Evolutionary conservation across 2,329 filamentous ascomycete genomes (phyloP).

Genomic region (Ceratocystis albifundus): DNA sequence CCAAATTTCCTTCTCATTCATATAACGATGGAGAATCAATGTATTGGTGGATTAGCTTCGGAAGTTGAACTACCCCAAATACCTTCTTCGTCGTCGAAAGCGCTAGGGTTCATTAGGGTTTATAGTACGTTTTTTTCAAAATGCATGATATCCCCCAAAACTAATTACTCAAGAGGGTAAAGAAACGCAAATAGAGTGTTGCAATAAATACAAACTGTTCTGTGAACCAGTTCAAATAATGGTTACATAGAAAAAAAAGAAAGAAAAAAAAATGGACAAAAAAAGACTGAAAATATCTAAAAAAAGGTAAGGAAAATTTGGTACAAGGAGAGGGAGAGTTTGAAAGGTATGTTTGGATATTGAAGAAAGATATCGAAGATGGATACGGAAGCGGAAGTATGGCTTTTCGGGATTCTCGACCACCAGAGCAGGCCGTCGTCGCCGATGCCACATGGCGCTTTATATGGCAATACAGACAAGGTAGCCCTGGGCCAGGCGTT

Average conservation of each 20-base stretch:
- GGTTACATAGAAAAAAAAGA: background rate
- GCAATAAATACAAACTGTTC: background rate
- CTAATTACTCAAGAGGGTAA: background rate
- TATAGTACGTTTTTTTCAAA: background rate
- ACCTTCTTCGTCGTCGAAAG: background rate
- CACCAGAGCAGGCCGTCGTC: too few relatives aligned
- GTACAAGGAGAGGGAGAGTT: slow-evolving; percentile 6
- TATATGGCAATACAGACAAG: too few relatives aligned
- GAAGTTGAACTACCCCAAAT: background rate
- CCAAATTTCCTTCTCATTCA: slow-evolving; percentile 1
- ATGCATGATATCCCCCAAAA: background rate
- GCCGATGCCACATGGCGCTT: too few relatives aligned
- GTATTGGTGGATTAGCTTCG: background rate
- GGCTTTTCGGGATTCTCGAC: too few relatives aligned
- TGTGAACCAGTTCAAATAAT: background rate
- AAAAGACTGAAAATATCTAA: background rate
- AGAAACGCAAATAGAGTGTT: background rate
- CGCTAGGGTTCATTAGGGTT: background rate
- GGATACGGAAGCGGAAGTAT: too few relatives aligned
- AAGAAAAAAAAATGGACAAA: too few relatives aligned
- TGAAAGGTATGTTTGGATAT: slow-evolving; percentile 15
- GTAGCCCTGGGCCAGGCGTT: too few relatives aligned
- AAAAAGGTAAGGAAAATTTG: background rate
- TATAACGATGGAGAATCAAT: background rate
- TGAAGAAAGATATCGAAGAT: slow-evolving; percentile 19